Evolutionary conservation across 225 moss, liverwort and hornwort species (phyloP).

Genomic region (Pleurozium schreberi): DNA sequence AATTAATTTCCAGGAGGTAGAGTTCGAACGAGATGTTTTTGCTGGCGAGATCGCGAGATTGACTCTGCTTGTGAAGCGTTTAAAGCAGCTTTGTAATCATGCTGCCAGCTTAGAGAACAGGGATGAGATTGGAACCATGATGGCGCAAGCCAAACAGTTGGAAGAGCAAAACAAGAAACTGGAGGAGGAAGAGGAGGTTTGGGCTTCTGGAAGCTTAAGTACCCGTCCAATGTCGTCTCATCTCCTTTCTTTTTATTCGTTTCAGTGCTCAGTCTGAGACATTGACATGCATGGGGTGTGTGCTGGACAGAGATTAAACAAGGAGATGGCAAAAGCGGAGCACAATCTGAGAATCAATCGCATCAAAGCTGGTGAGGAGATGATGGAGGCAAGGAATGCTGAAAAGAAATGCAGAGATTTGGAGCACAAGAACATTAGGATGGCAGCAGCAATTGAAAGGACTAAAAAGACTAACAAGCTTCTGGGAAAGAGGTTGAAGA

Average conservation of each 20-base stretch:
- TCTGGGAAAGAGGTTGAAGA: conserved; percentile 22
- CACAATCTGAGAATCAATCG: conserved; percentile 13
- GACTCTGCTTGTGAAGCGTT: conserved; percentile 29
- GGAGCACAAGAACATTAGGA: conserved; percentile 28
- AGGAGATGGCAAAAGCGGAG: conserved; percentile 22
- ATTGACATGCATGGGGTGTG: neutral
- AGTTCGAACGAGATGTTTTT: conserved; percentile 89
- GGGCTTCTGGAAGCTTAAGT: neutral
- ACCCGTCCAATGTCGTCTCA: too few species aligned
- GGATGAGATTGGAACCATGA: conserved; percentile 33
- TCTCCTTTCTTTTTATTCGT: neutral
- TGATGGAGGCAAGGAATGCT: conserved; percentile 35
- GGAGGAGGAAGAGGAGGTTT: conserved; percentile 26
- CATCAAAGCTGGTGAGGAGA: conserved; percentile 21
- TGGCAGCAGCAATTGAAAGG: conserved; percentile 29
- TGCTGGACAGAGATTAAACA: neutral
- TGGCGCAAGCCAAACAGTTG: conserved; percentile 27
- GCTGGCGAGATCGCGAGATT: conserved; percentile 69
- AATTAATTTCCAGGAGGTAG: conserved; percentile 49
- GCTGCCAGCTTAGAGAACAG: conserved; percentile 42
- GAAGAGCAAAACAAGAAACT: conserved; percentile 24
- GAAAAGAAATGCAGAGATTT: conserved; percentile 30
- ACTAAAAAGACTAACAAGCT: conserved; percentile 21
- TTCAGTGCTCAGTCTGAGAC: neutral
- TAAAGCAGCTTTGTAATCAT: conserved; percentile 39